Base-by-base conservation (phyloP, 495 filamentous ascomycete genomes). In the Thozetella sp. region DNA sequence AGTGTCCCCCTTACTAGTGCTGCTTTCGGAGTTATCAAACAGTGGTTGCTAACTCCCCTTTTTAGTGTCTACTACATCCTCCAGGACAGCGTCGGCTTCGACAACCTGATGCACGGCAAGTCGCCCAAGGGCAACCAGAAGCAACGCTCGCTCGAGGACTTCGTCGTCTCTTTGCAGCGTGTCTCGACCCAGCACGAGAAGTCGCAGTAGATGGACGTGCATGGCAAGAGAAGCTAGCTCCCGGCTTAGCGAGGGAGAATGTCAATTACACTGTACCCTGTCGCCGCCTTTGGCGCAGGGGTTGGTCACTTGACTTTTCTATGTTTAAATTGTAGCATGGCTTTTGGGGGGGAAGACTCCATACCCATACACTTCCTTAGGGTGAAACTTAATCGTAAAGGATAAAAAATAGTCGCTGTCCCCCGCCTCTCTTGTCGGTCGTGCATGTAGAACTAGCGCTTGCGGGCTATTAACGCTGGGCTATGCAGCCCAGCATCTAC, bases 41-140 rank as follows among this genome's bases (percentile, higher is more conserved):
- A 9, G 30, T 45, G 37, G 24, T 19, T 46, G 27, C 43, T 58
- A 55, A 55, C 68, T 69, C 64, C 65, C 64, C 77, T 82, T 78
- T 80, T 75, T 58, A 78, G 77, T 73, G 70, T 84, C 63, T 93
- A 93, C 79, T 88, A 91, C 72, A 80, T 93, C 65, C 82, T 96
- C 63, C 88, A 92, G 66, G 86, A 85, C 72, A 92, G 87, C 67
- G 70, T 78, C 30, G 85, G 85, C 50, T 96, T 96, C 74, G 90
- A 96, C 76, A 92, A 94, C 80, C 81, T 96, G 60, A 93, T 96
- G 90, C 92, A 96, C 75, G 90, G 92, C 70, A 92, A 91, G 80
- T 86, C 85, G 57, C 86, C 85, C 53, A 90, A 90, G 77, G 88
- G 87, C 72, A 87, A 84, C 71, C 79, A 83, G 62, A 90, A 88